phyloP scores from a whole-genome alignment of 768 basidiomycete species.

The Leucocoprinus birnbaumii region DNA sequence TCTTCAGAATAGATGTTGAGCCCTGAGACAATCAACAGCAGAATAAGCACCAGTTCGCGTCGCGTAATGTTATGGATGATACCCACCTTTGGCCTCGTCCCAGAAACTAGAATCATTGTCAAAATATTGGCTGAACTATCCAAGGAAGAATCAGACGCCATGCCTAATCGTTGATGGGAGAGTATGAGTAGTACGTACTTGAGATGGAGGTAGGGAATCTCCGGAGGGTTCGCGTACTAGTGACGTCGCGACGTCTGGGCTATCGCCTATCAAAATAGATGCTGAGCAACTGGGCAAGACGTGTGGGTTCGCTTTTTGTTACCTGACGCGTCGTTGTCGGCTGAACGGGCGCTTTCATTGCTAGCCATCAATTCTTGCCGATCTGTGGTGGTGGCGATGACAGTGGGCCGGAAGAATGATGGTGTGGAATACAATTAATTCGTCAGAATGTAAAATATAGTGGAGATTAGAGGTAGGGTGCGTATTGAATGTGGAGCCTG shows the following conservation, averaged over 20 bases:
- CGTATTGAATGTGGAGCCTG: too few relatives aligned
- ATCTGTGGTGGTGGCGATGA: too few relatives aligned
- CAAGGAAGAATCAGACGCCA: background rate
- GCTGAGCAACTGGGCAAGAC: background rate
- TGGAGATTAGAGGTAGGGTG: too few relatives aligned
- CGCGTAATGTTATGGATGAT: background rate
- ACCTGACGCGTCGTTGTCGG: background rate
- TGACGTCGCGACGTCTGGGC: too few relatives aligned
- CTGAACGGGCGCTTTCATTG: too few relatives aligned
- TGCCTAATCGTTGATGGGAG: background rate
- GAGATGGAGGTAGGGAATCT: background rate
- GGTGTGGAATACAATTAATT: too few relatives aligned
- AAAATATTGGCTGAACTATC: constrained; percentile 1
- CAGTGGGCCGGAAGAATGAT: too few relatives aligned
- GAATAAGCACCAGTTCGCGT: background rate
- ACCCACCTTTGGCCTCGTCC: background rate
- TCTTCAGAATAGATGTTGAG: background rate
- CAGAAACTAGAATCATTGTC: constrained; percentile 1
- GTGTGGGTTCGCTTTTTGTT: background rate
- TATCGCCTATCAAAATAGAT: background rate
- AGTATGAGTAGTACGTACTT: background rate
- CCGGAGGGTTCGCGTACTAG: background rate
- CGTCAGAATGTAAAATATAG: too few relatives aligned
- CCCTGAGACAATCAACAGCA: background rate
- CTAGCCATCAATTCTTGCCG: too few relatives aligned